phyloP scores from a whole-genome alignment of 2,329 filamentous ascomycete species.

The Botrytis sinoallii region DNA sequence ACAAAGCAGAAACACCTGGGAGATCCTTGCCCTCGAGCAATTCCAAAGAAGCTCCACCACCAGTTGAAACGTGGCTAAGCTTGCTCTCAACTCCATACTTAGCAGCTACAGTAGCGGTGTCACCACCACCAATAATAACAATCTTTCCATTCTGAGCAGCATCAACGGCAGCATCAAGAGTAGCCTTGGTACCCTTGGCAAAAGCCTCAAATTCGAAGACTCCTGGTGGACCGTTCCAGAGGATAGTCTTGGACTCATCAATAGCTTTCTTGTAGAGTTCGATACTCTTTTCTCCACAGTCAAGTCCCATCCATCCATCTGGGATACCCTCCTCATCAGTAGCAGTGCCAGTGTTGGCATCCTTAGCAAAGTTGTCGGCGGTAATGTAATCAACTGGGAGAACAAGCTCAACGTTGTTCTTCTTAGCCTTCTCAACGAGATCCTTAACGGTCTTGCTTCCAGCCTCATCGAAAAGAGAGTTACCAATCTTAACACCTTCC shows the following conservation, averaged over 20 bases:
- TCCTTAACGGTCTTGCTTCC: constrained; percentile 87
- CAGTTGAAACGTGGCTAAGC: constrained; percentile 96
- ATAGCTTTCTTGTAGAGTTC: constrained; percentile 88
- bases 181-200: constrained; percentile 86
- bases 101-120: constrained; percentile 95
- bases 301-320: constrained; percentile 96
- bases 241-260: constrained; percentile 85
- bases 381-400: constrained; percentile 94
- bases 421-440: constrained; percentile 93
- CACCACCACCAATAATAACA: constrained; percentile 97
- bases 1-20: constrained; percentile 89
- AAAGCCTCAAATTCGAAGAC: constrained; percentile 98
- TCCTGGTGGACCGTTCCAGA: constrained; percentile 97
- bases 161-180: constrained; percentile 81
- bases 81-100: constrained; percentile 97
- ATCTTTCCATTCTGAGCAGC: constrained; percentile 83
- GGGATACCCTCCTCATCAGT: constrained; percentile 88
- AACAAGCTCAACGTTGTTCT: constrained; percentile 91
- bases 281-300: constrained; percentile 86
- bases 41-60: constrained; percentile 92
- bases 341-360: constrained; percentile 77
- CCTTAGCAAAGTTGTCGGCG: constrained; percentile 87
- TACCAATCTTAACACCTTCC: constrained; percentile 82
- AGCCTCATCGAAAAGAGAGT: constrained; percentile 88
- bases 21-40: constrained; percentile 97